phyloP scores from a whole-genome alignment of 1,284 basidiomycete genomes.

The Leccinum glutinopallens region DNA sequence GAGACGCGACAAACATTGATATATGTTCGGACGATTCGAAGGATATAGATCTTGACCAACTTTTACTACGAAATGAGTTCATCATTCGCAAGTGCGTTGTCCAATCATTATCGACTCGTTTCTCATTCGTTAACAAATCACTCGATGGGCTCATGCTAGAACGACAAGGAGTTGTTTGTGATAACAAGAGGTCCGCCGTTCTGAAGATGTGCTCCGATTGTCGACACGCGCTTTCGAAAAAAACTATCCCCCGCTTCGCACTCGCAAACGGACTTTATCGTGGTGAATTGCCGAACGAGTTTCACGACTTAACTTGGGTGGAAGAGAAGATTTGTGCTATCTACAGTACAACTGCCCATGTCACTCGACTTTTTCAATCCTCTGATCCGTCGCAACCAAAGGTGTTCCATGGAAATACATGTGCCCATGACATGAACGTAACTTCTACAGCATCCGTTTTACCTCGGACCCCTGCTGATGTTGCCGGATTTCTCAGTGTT shows the following conservation, averaged over 20 bases:
- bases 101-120: background rate
- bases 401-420: slow-evolving; percentile 1
- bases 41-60: background rate
- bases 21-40: background rate
- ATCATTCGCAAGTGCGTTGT: background rate
- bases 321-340: slow-evolving; percentile 2
- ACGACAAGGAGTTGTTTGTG: too few relatives aligned
- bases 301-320: background rate
- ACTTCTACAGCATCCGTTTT: background rate
- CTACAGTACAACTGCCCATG: background rate
- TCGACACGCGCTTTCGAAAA: background rate
- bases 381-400: background rate
- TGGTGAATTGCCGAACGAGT: background rate
- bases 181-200: too few relatives aligned
- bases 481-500: background rate
- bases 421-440: slow-evolving; percentile 4
- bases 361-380: slow-evolving; percentile 2
- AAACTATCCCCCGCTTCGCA: background rate
- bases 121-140: too few relatives aligned
- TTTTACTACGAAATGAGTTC: background rate
- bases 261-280: too few relatives aligned
- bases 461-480: background rate
- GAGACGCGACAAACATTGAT: background rate
- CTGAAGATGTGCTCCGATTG: background rate
- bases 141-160: too few relatives aligned